Evolutionary conservation across 2,329 filamentous ascomycete species (phyloP).

Genomic region (Curvularia verruculosa): DNA sequence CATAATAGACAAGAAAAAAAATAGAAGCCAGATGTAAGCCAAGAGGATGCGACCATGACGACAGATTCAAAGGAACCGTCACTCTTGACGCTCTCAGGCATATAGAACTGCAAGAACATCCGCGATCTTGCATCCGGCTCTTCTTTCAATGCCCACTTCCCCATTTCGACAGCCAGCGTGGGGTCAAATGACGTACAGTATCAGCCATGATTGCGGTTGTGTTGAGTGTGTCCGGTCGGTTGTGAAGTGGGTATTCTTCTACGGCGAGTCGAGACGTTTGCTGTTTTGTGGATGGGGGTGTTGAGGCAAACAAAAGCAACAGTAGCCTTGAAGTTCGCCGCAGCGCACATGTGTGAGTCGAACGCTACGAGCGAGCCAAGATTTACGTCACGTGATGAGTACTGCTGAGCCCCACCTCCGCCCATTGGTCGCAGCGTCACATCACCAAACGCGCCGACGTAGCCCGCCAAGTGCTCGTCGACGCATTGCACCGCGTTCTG

Average conservation of each 20-base stretch:
- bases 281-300: slow-evolving; percentile 5
- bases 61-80: neutral
- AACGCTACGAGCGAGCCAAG: slow-evolving; percentile 25
- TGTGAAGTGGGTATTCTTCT: neutral
- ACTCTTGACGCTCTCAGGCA: neutral
- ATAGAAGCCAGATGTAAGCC: neutral
- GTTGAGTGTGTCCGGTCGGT: slow-evolving; percentile 14
- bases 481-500: slow-evolving; percentile 8
- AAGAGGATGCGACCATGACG: neutral
- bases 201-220: slow-evolving; percentile 61
- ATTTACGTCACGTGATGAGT: slow-evolving; percentile 23
- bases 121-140: neutral
- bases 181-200: slow-evolving; percentile 44
- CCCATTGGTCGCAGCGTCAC: slow-evolving; percentile 35
- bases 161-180: slow-evolving; percentile 32
- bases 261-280: neutral
- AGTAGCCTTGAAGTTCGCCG: slow-evolving; percentile 15
- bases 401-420: slow-evolving; percentile 30
- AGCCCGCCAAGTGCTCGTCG: slow-evolving; percentile 3
- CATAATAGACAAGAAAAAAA: neutral
- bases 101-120: neutral
- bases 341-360: slow-evolving; percentile 26
- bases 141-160: slow-evolving; percentile 15
- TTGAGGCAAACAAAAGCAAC: neutral
- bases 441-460: slow-evolving; percentile 23